These are phyloP conservation scores for Berkeleyomyces rouxiae DNA, from an alignment of 2,329 filamentous ascomycete species.

Conservation along the genomic window DNA sequence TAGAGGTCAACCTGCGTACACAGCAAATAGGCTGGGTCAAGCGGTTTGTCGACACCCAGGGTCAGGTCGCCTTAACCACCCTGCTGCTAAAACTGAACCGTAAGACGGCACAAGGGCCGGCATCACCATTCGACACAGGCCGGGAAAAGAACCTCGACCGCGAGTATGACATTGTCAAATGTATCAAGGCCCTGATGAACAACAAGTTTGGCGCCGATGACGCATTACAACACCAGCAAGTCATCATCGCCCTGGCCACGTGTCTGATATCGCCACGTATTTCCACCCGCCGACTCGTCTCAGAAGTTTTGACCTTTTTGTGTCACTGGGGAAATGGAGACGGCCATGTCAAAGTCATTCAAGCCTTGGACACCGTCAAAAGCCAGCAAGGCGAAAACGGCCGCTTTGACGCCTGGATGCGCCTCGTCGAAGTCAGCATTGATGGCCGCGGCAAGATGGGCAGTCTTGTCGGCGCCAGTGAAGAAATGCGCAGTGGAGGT, in stretches of 20 bases:
- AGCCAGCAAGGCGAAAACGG: constrained; percentile 78
- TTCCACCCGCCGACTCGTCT: constrained; percentile 84
- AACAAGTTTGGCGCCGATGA: constrained; percentile 98
- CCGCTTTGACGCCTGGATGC: constrained; percentile 96
- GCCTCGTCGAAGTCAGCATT: constrained; percentile 89
- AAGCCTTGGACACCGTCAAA: constrained; percentile 86
- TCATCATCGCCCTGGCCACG: constrained; percentile 71
- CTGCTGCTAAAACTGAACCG: constrained; percentile 87
- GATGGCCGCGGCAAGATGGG: constrained; percentile 98
- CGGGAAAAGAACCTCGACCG: constrained; percentile 69
- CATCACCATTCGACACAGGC: constrained; percentile 37
- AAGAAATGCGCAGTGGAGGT: constrained; percentile 86
- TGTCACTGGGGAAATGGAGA: constrained; percentile 85
- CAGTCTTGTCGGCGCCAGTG: constrained; percentile 87
- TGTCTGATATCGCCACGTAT: constrained; percentile 78
- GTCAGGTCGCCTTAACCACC: constrained; percentile 88
- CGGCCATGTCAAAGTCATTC: constrained; percentile 83
- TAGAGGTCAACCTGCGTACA: constrained; percentile 86
- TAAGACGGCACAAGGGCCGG: constrained; percentile 58
- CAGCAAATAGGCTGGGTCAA: constrained; percentile 97
- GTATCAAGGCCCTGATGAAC: constrained; percentile 94
- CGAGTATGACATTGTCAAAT: constrained; percentile 96
- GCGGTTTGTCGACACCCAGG: constrained; percentile 91
- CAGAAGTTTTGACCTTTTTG: constrained; percentile 88
- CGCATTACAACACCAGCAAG: constrained; percentile 75